These are phyloP conservation scores for Chaetomium strumarium DNA, from an alignment of 2,329 filamentous ascomycete species.

Conservation along the genomic window DNA sequence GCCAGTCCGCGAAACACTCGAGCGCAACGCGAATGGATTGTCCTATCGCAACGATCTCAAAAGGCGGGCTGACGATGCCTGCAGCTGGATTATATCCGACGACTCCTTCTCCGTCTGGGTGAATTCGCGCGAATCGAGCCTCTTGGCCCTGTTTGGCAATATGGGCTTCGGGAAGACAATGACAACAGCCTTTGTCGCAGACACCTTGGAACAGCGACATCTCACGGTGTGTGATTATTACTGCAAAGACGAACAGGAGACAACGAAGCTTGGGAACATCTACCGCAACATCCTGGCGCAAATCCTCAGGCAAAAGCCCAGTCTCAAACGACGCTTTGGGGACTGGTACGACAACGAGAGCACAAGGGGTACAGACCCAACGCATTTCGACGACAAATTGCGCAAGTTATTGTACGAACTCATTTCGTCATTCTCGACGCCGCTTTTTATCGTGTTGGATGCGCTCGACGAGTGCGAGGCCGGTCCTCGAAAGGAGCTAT, in stretches of 20 bases:
- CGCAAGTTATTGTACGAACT: not conserved
- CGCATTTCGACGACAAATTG: not conserved
- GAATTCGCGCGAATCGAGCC: not conserved
- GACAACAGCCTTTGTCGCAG: constrained; percentile 2
- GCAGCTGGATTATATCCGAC: not conserved
- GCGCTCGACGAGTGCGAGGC: constrained; percentile 1
- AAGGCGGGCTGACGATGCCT: not conserved
- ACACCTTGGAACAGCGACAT: not conserved
- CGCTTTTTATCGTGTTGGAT: constrained; percentile 2
- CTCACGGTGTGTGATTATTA: not conserved
- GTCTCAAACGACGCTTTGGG: not conserved
- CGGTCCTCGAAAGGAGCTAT: not conserved
- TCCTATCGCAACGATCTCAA: not conserved
- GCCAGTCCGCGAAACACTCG: not conserved
- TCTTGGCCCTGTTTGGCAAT: constrained; percentile 4
- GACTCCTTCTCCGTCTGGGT: not conserved
- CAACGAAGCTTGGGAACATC: constrained; percentile 1
- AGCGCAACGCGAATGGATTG: not conserved
- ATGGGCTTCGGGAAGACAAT: constrained; percentile 7
- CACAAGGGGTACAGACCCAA: not conserved
- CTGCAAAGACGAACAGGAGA: constrained; percentile 3
- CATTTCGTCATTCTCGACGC: not conserved
- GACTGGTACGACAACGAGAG: constrained; percentile 4
- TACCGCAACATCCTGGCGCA: constrained; percentile 9
- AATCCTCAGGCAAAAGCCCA: not conserved